Evolutionary conservation across 257 asterid genomes (phyloP).

Genomic region (Forsythia suspensa): DNA sequence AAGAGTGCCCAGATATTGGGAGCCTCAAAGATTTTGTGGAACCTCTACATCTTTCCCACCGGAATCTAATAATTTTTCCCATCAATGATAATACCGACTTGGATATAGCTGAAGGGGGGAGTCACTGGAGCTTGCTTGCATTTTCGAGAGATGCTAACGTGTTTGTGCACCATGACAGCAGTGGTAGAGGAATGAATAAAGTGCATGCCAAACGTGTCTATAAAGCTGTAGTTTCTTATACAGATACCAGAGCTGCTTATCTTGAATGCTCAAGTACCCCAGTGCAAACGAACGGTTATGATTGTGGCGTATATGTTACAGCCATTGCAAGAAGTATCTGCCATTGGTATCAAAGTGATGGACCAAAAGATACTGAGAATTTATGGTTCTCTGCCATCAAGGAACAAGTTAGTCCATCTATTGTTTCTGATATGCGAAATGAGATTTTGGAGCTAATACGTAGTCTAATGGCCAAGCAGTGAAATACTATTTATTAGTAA

Average conservation of each 20-base stretch:
- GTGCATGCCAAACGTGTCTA: conserved; percentile 45
- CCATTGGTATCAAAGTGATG: conserved; percentile 47
- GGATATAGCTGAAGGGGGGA: conserved; percentile 70
- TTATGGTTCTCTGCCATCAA: conserved; percentile 52
- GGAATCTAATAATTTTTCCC: conserved; percentile 67
- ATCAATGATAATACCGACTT: conserved; percentile 71
- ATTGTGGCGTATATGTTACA: conserved; percentile 75
- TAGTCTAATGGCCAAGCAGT: conserved; percentile 41
- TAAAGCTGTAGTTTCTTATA: conserved; percentile 34
- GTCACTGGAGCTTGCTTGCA: conserved; percentile 80
- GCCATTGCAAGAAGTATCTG: conserved; percentile 69
- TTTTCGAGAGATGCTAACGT: conserved; percentile 47
- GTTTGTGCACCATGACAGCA: conserved; percentile 82
- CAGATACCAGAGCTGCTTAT: conserved; percentile 30
- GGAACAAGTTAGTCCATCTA: conserved; percentile 49
- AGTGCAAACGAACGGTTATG: conserved; percentile 60
- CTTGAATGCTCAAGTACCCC: conserved; percentile 45
- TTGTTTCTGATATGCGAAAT: conserved; percentile 50
- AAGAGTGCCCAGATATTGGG: conserved; percentile 59
- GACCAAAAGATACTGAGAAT: conserved; percentile 23
- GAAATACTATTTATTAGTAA: conserved; percentile 4
- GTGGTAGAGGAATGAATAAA: conserved; percentile 31
- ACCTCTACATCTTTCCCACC: conserved; percentile 58
- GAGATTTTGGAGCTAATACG: conserved; percentile 55
- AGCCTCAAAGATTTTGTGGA: conserved; percentile 59